A percentile compares a stretch with the other conserved stretches of the same genome.
Evolutionary conservation across 495 filamentous ascomycete genomes (phyloP).

Genomic region (Letharia columbiana): DNA sequence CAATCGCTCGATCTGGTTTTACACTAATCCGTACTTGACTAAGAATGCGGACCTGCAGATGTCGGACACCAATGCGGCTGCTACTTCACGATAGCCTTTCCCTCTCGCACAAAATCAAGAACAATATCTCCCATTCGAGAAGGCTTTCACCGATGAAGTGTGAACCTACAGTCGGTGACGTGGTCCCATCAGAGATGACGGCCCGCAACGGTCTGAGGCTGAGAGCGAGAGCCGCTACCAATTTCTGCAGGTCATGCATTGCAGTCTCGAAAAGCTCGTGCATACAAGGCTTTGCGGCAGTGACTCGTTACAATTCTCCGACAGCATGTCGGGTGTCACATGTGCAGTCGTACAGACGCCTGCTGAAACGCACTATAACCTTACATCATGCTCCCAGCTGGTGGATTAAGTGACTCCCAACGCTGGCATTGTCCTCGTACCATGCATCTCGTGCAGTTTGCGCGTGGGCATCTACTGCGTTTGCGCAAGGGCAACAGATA

Average conservation of each 20-base stretch:
- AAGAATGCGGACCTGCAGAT: conserved; percentile 3
- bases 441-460: conserved; percentile 5
- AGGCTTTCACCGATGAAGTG: not conserved
- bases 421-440: not conserved
- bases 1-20: conserved; percentile 2
- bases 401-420: conserved; percentile 2
- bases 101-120: not conserved
- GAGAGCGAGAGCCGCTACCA: not conserved
- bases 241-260: conserved; percentile 5
- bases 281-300: conserved; percentile 13
- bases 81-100: not conserved
- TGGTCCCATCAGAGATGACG: not conserved
- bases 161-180: not conserved
- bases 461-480: conserved; percentile 9
- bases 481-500: conserved; percentile 10
- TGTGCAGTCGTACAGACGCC: conserved; percentile 1
- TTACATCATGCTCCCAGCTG: conserved; percentile 10
- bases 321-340: conserved; percentile 11
- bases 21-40: not conserved
- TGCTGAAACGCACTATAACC: conserved; percentile 5
- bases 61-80: not conserved
- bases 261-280: conserved; percentile 14
- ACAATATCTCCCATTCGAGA: not conserved
- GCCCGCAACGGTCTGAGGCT: not conserved
- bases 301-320: conserved; percentile 10